Evolutionary conservation across 2,329 filamentous ascomycete genomes (phyloP).

Genomic region (Paracoccidioides lutzii): DNA sequence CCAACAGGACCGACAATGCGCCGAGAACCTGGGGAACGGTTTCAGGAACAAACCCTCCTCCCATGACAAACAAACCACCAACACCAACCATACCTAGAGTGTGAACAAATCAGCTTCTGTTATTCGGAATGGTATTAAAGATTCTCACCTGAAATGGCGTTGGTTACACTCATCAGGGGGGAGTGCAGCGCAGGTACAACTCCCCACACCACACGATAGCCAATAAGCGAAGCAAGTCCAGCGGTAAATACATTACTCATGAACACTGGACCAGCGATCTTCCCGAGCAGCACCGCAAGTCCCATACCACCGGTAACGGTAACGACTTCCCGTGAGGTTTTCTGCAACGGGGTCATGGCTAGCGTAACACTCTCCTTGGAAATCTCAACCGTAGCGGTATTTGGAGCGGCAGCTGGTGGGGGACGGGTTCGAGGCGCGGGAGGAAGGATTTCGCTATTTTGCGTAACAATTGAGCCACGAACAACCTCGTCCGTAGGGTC

Average conservation of each 20-base stretch:
- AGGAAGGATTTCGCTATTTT: conserved; percentile 62
- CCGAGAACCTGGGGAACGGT: conserved; percentile 70
- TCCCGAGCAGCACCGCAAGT: conserved; percentile 60
- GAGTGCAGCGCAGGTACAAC: conserved; percentile 73
- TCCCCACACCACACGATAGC: conserved; percentile 81
- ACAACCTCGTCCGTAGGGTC: conserved; percentile 77
- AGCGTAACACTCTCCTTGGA: conserved; percentile 45
- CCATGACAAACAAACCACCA: conserved; percentile 78
- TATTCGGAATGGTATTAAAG: background rate
- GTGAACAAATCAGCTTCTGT: background rate
- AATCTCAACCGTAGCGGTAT: conserved; percentile 21
- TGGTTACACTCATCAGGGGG: conserved; percentile 84
- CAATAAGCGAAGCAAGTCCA: conserved; percentile 69
- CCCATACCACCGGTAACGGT: conserved; percentile 67
- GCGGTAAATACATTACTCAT: conserved; percentile 84
- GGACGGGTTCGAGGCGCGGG: conserved; percentile 57
- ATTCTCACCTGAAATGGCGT: conserved; percentile 65
- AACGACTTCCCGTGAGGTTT: conserved; percentile 61
- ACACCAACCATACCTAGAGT: conserved; percentile 65
- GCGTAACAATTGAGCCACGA: conserved; percentile 69
- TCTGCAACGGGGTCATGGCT: conserved; percentile 69
- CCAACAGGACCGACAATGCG: conserved; percentile 65
- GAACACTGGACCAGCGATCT: conserved; percentile 67
- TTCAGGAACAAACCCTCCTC: conserved; percentile 62
- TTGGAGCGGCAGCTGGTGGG: conserved; percentile 36